Evolutionary conservation across 345 rosid genomes (phyloP), one percentile per base, ranked within the genome.

Genomic region (Noccaea caerulescens): DNA sequence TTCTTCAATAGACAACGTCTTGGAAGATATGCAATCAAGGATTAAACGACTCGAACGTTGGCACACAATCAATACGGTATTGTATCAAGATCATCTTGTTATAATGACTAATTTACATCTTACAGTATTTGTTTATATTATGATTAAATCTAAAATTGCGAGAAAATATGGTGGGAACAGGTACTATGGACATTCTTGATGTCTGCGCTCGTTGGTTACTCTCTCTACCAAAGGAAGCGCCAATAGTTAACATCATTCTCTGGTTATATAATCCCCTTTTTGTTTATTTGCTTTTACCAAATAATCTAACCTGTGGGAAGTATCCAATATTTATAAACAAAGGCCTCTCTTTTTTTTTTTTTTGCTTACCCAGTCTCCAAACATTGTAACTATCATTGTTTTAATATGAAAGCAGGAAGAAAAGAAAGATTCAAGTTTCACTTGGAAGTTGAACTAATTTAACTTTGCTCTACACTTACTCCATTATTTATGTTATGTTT

Each of bases 121-220:
- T 23, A 30, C 44, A 3, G 3, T 27, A 27, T 4, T 62, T 45
- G 34, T 46, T 14, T 13, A 12, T 20, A 23, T 51, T 47, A 56
- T 38, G 58, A 72, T 14, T 9, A 25, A 1, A 64, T 64, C 10
- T 10, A 27, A 45, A 18, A 0, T 25, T 27, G 30, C 30, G 30
- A 27, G 30, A 27, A 18, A 43, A 38, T 14, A 53, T 76, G 63
- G 46, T n/a, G 34, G 20, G 30, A 34, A 52, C 87, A 95, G 99
- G 96, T 95, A 23, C 73, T 95, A 8, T 95, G 97, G 99, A 92
- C 99, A 1, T 92, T 95, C 76, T 68, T 95, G 66, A 95, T 95
- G 97, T 95, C 98, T 60, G 96, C 99, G 20, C 82, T 92, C 44
- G 88, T 92, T 75, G 99, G 98, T 44, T 92, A 92, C 80, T 87